These are phyloP conservation scores for Pleurotus salmoneostramineus DNA, from an alignment of 768 basidiomycete genomes.

Conservation along the genomic window DNA sequence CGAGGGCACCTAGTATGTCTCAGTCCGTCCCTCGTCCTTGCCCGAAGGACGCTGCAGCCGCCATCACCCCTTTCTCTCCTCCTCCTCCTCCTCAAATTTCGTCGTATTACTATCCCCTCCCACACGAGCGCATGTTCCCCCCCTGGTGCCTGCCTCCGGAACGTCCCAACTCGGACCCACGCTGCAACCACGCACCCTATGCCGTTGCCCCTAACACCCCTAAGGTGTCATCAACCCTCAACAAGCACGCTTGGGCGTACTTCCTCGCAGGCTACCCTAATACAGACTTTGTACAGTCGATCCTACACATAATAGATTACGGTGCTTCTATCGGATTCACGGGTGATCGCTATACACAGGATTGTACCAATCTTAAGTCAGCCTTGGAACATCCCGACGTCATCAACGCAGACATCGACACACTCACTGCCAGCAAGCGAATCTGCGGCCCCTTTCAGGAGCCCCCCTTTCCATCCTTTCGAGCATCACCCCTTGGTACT, in stretches of 20 bases:
- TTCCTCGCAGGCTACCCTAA: constrained; percentile 24
- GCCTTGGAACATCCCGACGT: too few species aligned
- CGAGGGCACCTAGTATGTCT: neutral
- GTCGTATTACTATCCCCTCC: too few species aligned
- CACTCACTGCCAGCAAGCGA: constrained; percentile 11
- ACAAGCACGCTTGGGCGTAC: constrained; percentile 13
- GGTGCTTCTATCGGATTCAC: constrained; percentile 23
- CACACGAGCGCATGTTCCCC: constrained; percentile 7
- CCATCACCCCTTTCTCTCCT: neutral
- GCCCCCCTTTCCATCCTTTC: constrained; percentile 16
- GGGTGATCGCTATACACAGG: constrained; percentile 8
- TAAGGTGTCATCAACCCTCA: neutral
- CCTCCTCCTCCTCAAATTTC: constrained; percentile 4
- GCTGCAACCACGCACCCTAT: constrained; percentile 8
- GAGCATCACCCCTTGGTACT: constrained; percentile 20
- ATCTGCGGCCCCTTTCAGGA: constrained; percentile 17
- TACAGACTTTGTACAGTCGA: constrained; percentile 18
- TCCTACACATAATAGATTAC: constrained; percentile 21
- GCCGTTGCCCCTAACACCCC: constrained; percentile 4
- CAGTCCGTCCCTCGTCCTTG: neutral
- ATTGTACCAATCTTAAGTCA: constrained; percentile 21
- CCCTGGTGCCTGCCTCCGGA: constrained; percentile 7
- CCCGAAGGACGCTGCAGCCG: neutral
- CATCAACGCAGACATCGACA: constrained; percentile 13
- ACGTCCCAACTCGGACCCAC: constrained; percentile 13